Evolutionary conservation across 1,284 basidiomycete species (phyloP).

Genomic region (Pseudozyma tsukubaensis): DNA sequence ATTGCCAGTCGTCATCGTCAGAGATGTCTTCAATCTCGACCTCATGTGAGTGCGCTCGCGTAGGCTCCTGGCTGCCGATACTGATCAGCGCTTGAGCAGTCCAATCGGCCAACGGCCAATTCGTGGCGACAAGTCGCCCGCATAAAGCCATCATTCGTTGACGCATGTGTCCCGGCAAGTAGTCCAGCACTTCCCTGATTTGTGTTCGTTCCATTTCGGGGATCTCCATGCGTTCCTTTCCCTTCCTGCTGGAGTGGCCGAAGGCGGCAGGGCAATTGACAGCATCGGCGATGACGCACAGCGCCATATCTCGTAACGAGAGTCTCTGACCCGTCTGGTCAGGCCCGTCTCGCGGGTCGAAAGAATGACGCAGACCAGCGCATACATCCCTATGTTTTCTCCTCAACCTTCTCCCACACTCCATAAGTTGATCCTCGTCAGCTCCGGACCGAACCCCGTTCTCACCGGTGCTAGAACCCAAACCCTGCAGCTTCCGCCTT

Average conservation of each 20-base stretch:
- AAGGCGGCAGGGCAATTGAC: conserved; percentile 12
- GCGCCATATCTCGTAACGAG: conserved; percentile 30
- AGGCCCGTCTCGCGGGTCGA: neutral
- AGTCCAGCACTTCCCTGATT: conserved; percentile 20
- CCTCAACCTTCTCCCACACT: neutral
- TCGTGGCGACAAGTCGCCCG: conserved; percentile 28
- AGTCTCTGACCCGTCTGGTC: neutral
- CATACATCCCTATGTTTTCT: conserved; percentile 4
- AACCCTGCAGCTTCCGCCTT: conserved; percentile 6
- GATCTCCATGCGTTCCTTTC: neutral
- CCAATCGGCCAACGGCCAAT: conserved; percentile 25
- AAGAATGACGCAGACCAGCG: conserved; percentile 15
- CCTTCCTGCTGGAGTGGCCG: neutral
- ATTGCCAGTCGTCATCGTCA: conserved; percentile 5
- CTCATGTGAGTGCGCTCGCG: neutral
- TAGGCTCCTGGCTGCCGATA: neutral
- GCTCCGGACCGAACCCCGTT: neutral
- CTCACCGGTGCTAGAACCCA: neutral
- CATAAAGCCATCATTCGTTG: conserved; percentile 28
- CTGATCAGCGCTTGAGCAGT: conserved; percentile 23
- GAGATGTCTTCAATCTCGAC: conserved; percentile 15
- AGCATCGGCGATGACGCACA: conserved; percentile 36
- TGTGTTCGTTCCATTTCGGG: conserved; percentile 10
- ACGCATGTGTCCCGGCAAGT: conserved; percentile 30
- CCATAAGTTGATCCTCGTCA: neutral